A percentile compares a stretch with the other conserved stretches of the same genome.
Conservation (phyloP, 352 stramenopile genomes). For the Globisporangium rhizosaccharum region DNA sequence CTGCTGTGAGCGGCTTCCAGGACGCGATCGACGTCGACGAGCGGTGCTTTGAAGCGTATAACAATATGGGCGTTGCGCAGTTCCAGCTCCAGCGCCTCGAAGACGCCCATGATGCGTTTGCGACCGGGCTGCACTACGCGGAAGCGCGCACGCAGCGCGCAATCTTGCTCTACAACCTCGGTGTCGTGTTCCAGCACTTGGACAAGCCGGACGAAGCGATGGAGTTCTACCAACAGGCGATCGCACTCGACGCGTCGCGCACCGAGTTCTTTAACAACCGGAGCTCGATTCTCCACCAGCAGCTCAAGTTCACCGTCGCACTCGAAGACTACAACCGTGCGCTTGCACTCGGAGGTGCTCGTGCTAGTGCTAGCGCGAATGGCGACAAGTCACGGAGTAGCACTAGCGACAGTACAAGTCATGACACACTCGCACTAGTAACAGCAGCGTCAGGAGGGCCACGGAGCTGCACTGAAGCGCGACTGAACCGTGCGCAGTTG, state of each 20-base stretch:
- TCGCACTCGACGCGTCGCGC: conserved; percentile 27
- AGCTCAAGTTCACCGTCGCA: conserved; percentile 43
- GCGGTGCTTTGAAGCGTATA: conserved; percentile 29
- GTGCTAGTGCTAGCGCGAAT: not conserved
- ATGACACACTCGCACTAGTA: not conserved
- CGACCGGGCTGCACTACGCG: conserved; percentile 26
- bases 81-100: conserved; percentile 38
- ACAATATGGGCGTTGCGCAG: conserved; percentile 44
- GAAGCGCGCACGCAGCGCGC: conserved; percentile 21
- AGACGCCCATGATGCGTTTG: conserved; percentile 40
- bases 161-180: conserved; percentile 44
- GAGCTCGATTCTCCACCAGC: conserved; percentile 43
- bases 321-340: conserved; percentile 53
- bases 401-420: not conserved
- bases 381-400: not conserved
- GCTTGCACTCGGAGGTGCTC: conserved; percentile 13
- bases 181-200: conserved; percentile 30
- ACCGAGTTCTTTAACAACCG: conserved; percentile 57
- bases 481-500: conserved; percentile 50
- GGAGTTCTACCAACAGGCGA: conserved; percentile 49
- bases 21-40: conserved; percentile 44
- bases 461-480: conserved; percentile 24
- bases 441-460: not conserved
- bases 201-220: conserved; percentile 37
- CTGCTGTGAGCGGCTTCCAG: conserved; percentile 36